Base-by-base conservation (phyloP, 352 stramenopile genomes). In the Pythium oligandrum region DNA sequence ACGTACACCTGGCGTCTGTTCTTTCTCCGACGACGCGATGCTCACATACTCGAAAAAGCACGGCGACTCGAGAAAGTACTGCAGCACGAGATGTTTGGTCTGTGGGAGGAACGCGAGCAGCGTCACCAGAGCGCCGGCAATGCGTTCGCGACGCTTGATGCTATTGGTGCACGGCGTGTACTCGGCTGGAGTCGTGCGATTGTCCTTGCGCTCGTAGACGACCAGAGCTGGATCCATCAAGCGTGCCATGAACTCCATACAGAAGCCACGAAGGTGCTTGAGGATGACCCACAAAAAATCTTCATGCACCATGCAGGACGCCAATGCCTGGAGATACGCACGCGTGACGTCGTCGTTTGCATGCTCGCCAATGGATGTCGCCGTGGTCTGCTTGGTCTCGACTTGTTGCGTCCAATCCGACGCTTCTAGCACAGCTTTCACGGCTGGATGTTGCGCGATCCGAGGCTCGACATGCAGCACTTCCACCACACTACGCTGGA, bases 41-140 rank as follows among this genome's bases (percentile, higher is more conserved):
- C 72, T 76, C 6, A 74, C 68, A 43, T 77, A 88, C 55, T 87
- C 57, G 53, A 95, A 91, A 64, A 92, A 95, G 57, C 82, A 90
- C 9, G 70, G 75, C 33, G 76, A 64, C 11, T 80, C 62, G 52
- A 74, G 54, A 12, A 90, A 86, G 56, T 79, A 84, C 46, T 88
- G 81, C 33, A 79, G 63, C 40, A 84, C 75, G 17, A 87, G 51
- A 4, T 70, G 73, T 61, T 71, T 78, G 31, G 67, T 76, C 38
- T 86, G 54, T 17, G 81, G 81, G 30, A 87, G 44, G 36, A 76
- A 75, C 34, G 59, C 43, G 36, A 93, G 58, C 48, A 93, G 54
- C 43, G 73, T 70, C 17, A 70, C 66, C 44, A 93, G 57, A 32
- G 85, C 78, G 1, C 51, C 59, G 0, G 78, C 78, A 4, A 91